Evolutionary conservation across 208 protist species (phyloP).

Genomic region (Phytomonas serpens): DNA sequence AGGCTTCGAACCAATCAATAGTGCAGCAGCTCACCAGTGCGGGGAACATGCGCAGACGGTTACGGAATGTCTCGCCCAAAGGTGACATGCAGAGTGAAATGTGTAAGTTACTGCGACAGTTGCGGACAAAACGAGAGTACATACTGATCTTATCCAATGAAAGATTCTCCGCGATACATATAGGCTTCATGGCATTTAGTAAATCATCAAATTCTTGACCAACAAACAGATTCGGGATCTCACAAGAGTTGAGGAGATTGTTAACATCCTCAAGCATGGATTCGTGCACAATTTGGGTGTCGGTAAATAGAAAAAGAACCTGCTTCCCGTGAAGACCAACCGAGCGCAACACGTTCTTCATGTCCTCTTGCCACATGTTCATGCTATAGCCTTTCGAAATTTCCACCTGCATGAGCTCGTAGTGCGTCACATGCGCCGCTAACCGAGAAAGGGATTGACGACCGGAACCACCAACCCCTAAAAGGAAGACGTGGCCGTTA

Average conservation of each 20-base stretch:
- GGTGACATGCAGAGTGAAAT: conserved; percentile 97
- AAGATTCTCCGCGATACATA: conserved; percentile 87
- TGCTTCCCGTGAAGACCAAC: conserved; percentile 94
- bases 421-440: conserved; percentile 94
- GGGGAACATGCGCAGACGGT: conserved; percentile 96
- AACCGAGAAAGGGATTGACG: conserved; percentile 94
- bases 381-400: conserved; percentile 95
- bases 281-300: conserved; percentile 97
- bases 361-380: conserved; percentile 95
- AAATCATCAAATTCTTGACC: conserved; percentile 93
- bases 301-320: conserved; percentile 96
- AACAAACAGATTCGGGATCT: conserved; percentile 97
- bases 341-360: conserved; percentile 88
- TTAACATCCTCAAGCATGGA: conserved; percentile 98
- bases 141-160: conserved; percentile 92
- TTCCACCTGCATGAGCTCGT: conserved; percentile 93
- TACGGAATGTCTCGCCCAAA: conserved; percentile 93
- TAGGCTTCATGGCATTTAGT: conserved; percentile 89
- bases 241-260: conserved; percentile 97
- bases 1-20: conserved; percentile 98
- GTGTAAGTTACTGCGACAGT: conserved; percentile 94
- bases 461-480: conserved; percentile 98
- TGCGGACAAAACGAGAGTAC: conserved; percentile 91
- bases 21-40: conserved; percentile 98
- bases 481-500: conserved; percentile 93